These are phyloP conservation scores for Euphrasia arctica DNA, from an alignment of 305 asterid genomes.

Conservation along the genomic window DNA sequence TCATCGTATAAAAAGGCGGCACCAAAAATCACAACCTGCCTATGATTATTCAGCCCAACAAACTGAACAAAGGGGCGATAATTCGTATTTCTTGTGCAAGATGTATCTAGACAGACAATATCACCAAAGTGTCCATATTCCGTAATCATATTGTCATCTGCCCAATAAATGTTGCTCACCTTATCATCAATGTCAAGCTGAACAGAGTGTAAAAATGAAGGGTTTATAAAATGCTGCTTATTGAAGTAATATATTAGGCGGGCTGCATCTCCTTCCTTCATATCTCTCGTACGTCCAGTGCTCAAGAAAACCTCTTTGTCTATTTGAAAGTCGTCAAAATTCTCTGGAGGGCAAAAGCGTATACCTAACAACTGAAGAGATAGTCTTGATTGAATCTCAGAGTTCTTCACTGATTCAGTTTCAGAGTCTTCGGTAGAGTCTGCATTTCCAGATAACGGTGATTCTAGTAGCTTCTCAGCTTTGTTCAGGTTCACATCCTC, in stretches of 20 bases:
- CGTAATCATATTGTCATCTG: conserved; percentile 53
- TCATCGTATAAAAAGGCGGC: conserved; percentile 61
- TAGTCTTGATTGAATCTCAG: conserved; percentile 39
- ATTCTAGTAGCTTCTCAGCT: conserved; percentile 41
- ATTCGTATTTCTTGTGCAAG: conserved; percentile 40
- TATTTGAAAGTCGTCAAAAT: conserved; percentile 39
- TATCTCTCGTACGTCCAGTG: conserved; percentile 47
- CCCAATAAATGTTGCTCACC: conserved; percentile 64
- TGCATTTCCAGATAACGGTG: conserved; percentile 30
- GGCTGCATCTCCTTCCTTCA: conserved; percentile 60
- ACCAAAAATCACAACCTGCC: conserved; percentile 48
- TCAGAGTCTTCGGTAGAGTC: conserved; percentile 43
- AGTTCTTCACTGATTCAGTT: conserved; percentile 38
- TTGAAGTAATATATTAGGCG: conserved; percentile 48
- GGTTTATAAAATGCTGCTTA: conserved; percentile 54
- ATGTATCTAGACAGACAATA: conserved; percentile 59
- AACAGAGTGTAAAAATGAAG: conserved; percentile 49
- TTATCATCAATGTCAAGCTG: conserved; percentile 55
- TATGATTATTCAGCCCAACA: conserved; percentile 51
- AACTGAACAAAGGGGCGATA: conserved; percentile 53
- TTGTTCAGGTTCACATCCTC: conserved; percentile 44
- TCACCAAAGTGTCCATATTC: conserved; percentile 59
- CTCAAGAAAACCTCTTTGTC: conserved; percentile 38
- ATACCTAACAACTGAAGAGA: conserved; percentile 51
- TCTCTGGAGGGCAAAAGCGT: conserved; percentile 50